Conservation (phyloP, 208 protist species). For the Crithidia sp. region DNA sequence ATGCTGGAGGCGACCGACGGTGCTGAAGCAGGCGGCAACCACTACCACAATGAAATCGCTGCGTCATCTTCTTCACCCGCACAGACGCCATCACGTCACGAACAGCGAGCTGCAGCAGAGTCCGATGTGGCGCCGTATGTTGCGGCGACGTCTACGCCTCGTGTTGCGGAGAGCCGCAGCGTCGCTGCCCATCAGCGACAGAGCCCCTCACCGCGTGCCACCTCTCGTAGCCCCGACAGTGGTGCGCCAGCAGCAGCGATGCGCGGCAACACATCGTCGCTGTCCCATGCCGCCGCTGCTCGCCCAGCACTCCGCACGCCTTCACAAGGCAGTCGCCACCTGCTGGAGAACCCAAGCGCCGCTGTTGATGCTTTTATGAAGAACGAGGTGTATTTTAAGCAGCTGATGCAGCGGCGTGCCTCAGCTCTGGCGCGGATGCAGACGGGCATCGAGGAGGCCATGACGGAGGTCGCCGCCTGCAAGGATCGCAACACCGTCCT, state of each 20-base stretch:
- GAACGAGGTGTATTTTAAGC: conserved; percentile 86
- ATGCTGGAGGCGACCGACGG: conserved; percentile 1
- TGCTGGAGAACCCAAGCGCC: conserved; percentile 61
- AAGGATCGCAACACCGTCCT: conserved; percentile 72
- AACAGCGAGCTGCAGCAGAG: background rate
- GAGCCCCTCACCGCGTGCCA: conserved; percentile 15
- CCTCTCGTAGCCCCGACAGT: conserved; percentile 10
- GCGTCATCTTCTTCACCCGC: background rate
- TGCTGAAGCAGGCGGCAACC: too few species aligned
- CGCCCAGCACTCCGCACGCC: conserved; percentile 28
- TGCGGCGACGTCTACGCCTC: conserved; percentile 12
- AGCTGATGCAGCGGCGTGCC: conserved; percentile 72
- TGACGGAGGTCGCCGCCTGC: conserved; percentile 60
- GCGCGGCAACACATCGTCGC: conserved; percentile 1
- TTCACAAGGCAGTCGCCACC: conserved; percentile 23
- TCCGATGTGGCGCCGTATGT: background rate
- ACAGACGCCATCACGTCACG: background rate
- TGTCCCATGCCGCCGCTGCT: conserved; percentile 12
- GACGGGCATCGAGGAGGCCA: conserved; percentile 61
- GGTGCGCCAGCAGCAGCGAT: background rate
- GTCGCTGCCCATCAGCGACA: background rate
- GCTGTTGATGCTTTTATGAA: conserved; percentile 83
- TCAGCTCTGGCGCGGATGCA: conserved; percentile 70
- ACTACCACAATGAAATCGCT: too few species aligned
- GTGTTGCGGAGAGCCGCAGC: conserved; percentile 15